phyloP scores from a whole-genome alignment of 2,329 filamentous ascomycete species.

The Xylariaceae sp. region DNA sequence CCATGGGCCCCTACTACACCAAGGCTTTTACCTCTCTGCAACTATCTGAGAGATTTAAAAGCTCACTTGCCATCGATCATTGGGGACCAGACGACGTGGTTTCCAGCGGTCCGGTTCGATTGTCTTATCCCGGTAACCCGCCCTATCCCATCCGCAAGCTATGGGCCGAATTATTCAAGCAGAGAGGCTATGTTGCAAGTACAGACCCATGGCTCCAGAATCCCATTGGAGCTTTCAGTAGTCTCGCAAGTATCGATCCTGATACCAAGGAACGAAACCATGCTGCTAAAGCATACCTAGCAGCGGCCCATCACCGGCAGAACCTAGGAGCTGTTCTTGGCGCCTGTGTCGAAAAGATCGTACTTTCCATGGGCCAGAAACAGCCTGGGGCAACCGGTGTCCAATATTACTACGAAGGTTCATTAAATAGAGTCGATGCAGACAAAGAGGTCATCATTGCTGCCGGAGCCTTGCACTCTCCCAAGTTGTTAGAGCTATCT shows the following conservation, averaged over 20 bases:
- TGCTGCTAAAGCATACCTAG: conserved; percentile 17
- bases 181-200: conserved; percentile 6
- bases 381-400: conserved; percentile 11
- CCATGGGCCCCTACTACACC: conserved; percentile 13
- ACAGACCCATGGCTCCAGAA: conserved; percentile 7
- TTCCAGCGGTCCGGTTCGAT: conserved; percentile 12
- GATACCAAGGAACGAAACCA: conserved; percentile 13
- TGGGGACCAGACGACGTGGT: not conserved
- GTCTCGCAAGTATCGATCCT: conserved; percentile 17
- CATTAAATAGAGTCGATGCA: conserved; percentile 23
- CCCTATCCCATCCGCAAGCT: conserved; percentile 15
- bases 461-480: conserved; percentile 39
- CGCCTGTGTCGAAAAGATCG: conserved; percentile 15
- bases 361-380: conserved; percentile 8
- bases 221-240: conserved; percentile 20
- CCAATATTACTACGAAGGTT: conserved; percentile 7
- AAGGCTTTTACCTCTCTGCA: conserved; percentile 16
- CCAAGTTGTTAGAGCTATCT: conserved; percentile 46
- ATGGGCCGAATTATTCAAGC: conserved; percentile 14
- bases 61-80: conserved; percentile 11
- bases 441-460: conserved; percentile 40
- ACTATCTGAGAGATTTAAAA: conserved; percentile 4
- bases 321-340: conserved; percentile 15
- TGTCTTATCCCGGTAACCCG: conserved; percentile 11
- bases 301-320: conserved; percentile 7